phyloP scores from a whole-genome alignment of 768 basidiomycete genomes.

The Leccinellum rugosiceps region DNA sequence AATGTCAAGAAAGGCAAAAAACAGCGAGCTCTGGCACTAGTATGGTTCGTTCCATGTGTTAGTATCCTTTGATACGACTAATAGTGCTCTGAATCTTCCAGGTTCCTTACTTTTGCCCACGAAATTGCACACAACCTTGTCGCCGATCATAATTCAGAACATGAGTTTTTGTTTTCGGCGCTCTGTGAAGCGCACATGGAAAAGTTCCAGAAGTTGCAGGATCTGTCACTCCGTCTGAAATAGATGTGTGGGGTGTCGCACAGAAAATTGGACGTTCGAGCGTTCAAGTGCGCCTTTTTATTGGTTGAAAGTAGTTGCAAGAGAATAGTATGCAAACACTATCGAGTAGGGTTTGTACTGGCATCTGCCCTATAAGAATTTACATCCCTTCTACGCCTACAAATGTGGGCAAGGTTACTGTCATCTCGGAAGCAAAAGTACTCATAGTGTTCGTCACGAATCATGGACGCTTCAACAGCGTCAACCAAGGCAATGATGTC shows the following conservation, averaged over 20 bases:
- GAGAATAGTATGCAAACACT: no score
- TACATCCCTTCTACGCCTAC: no score
- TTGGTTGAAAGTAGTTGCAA: no score
- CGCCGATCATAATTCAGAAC: background rate
- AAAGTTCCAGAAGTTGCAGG: background rate
- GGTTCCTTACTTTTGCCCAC: background rate
- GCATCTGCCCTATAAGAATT: no score
- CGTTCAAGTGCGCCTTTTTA: no score
- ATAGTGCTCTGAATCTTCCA: background rate
- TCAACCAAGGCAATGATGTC: constrained; percentile 84
- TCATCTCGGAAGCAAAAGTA: constrained; percentile 92
- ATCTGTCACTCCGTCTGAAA: no score
- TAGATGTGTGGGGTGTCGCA: no score
- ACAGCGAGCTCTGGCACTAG: background rate
- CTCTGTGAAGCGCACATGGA: background rate
- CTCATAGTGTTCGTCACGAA: constrained; percentile 91
- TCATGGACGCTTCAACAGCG: constrained; percentile 76
- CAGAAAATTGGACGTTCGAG: no score
- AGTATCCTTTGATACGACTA: background rate
- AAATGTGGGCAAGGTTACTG: constrained; percentile 75
- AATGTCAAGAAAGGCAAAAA: background rate
- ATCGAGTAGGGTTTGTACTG: no score
- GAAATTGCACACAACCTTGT: background rate
- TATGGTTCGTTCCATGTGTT: background rate
- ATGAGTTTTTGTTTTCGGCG: background rate